phyloP scores from a whole-genome alignment of 495 filamentous ascomycete genomes.

The Halenospora varia region DNA sequence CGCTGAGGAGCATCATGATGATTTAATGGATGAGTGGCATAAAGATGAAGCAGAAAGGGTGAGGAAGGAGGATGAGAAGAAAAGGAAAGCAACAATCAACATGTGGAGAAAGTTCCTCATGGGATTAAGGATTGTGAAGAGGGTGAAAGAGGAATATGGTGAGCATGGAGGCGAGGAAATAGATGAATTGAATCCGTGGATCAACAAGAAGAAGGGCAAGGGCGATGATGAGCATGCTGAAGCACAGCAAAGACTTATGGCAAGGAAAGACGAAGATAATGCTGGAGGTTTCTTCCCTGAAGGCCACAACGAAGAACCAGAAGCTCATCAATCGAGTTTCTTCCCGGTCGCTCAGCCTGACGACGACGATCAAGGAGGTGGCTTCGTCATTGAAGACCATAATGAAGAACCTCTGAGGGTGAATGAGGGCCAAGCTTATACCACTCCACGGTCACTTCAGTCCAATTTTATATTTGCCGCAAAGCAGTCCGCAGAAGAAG shows the following conservation, averaged over 20 bases:
- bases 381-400: constrained; percentile 22
- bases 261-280: constrained; percentile 38
- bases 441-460: constrained; percentile 19
- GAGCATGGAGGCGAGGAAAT: constrained; percentile 37
- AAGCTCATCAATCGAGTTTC: constrained; percentile 13
- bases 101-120: constrained; percentile 86
- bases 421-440: constrained; percentile 14
- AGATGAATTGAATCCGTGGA: constrained; percentile 34
- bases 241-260: constrained; percentile 16
- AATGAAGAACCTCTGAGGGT: too few relatives aligned
- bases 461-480: neutral
- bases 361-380: constrained; percentile 22
- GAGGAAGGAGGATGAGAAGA: constrained; percentile 77
- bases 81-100: constrained; percentile 65
- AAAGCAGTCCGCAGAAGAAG: neutral
- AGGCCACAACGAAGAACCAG: constrained; percentile 31
- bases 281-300: constrained; percentile 54
- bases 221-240: constrained; percentile 15
- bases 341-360: constrained; percentile 24
- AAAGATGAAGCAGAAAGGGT: constrained; percentile 75
- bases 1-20: constrained; percentile 69
- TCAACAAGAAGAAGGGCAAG: constrained; percentile 25
- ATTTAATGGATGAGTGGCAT: constrained; percentile 75
- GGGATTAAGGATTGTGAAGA: constrained; percentile 75
- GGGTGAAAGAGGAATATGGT: constrained; percentile 77